These are phyloP conservation scores for Diphasiastrum complanatum DNA, from an alignment of 83 land plant genomes.

Conservation along the genomic window DNA sequence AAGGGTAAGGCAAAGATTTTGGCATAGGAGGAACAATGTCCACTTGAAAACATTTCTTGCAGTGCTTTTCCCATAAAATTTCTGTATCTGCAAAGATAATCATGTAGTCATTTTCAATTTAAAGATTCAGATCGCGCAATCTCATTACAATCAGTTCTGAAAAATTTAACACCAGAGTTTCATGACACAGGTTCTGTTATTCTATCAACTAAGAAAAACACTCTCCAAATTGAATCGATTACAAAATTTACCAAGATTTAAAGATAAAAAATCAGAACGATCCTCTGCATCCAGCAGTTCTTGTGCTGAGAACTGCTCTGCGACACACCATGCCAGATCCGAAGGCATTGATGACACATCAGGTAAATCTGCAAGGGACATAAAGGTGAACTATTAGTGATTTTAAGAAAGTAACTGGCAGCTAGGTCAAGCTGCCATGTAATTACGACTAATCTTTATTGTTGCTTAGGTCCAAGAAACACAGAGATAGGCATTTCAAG, in stretches of 20 bases:
- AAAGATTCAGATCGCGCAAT: too few relatives aligned
- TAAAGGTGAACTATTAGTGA: not conserved
- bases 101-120: too few relatives aligned
- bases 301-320: conserved; percentile 27
- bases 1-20: conserved; percentile 10
- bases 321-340: conserved; percentile 33
- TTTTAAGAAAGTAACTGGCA: not conserved
- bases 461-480: too few relatives aligned
- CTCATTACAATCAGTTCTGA: not conserved
- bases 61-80: conserved; percentile 30
- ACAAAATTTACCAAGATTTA: conserved; percentile 32
- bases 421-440: not conserved
- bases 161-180: not conserved
- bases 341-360: conserved; percentile 34
- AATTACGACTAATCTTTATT: too few relatives aligned
- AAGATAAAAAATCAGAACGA: conserved; percentile 22
- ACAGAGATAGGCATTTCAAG: too few relatives aligned
- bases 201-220: not conserved
- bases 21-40: conserved; percentile 16
- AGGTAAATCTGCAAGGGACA: conserved; percentile 17
- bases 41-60: conserved; percentile 14
- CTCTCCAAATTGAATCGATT: not conserved
- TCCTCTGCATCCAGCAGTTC: conserved; percentile 33
- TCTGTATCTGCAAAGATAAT: conserved; percentile 36
- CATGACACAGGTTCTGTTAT: not conserved